Evolutionary conservation across 148 eudicot species (phyloP), one percentile per base, ranked within the genome.

Genomic region (Mesembryanthemum crystallinum): DNA sequence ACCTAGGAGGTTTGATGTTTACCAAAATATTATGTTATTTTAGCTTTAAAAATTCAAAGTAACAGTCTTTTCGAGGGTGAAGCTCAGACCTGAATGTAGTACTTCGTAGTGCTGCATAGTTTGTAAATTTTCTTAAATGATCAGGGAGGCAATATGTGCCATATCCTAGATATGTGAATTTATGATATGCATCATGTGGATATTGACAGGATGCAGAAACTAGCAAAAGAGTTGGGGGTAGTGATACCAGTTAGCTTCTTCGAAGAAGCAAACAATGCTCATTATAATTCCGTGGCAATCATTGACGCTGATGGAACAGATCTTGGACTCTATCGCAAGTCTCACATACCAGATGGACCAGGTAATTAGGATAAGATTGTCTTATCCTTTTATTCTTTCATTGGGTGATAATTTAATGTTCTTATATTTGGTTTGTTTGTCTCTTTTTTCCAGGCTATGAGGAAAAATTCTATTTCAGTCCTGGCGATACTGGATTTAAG

Each of bases 281-380:
- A 86, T 83, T 95, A 89, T 82, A 95, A 95, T 78, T 92, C 99
- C 6, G 76, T 95, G 64, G 99, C 91, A n/a, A 82, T 95, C 75
- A 86, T 95, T 81, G 99, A 95, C 83, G 96, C 98, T 80, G 97
- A 95, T 80, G 99, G 99, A 4, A 83, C 89, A 63, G 97, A 89
- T 84, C 94, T 92, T 80, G 99, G 99, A 85, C 80, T 92, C 21
- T 95, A 92, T 68, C 92, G 99, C 35, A 95, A 95, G 80, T 90
- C 99, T 70, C 97, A 92, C 76, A 92, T 95, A 71, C 99, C 96
- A 58, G 99, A 95, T 84, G 99, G 99, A 73, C 97, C 96, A 88
- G 99, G 99, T 92, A 66, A 55, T 23, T 75, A 24, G 54, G 45
- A 65, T 37, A 25, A 45, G 2, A 55, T 25, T 27, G 7, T 12